Evolutionary conservation across 1,284 basidiomycete species (phyloP).

Genomic region (Sporisorium sorghi): DNA sequence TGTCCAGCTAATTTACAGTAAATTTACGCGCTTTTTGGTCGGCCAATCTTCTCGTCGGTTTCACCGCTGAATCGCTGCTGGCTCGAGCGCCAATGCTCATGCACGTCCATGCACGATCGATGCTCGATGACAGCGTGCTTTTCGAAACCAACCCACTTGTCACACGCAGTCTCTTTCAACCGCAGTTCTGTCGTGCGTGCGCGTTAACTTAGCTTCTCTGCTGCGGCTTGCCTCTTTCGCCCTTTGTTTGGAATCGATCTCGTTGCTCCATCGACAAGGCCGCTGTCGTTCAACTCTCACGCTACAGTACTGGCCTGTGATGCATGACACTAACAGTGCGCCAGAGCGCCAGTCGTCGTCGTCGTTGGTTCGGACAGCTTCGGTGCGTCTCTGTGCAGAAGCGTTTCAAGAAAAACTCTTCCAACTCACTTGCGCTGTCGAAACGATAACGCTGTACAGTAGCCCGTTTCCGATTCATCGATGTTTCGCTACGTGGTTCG

Average conservation of each 20-base stretch:
- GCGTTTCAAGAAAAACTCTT: slow-evolving; percentile 14
- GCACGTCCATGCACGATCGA: slow-evolving; percentile 39
- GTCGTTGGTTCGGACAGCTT: slow-evolving; percentile 23
- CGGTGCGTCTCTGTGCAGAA: slow-evolving; percentile 18
- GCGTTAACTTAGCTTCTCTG: background rate
- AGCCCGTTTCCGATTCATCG: slow-evolving; percentile 1
- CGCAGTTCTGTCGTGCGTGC: background rate
- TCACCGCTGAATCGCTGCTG: background rate
- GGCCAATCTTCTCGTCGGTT: background rate
- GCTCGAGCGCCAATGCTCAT: slow-evolving; percentile 13
- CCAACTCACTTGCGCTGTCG: background rate
- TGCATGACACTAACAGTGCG: background rate
- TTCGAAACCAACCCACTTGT: background rate
- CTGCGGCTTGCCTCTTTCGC: background rate
- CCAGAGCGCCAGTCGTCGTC: slow-evolving; percentile 3
- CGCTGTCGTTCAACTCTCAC: too few species aligned
- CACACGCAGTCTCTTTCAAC: too few species aligned
- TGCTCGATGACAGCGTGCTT: slow-evolving; percentile 39
- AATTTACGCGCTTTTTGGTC: slow-evolving; percentile 1
- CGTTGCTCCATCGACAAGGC: slow-evolving; percentile 4
- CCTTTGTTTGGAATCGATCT: slow-evolving; percentile 5
- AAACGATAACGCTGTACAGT: slow-evolving; percentile 3
- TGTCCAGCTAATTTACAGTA: too few species aligned
- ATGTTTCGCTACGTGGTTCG: background rate
- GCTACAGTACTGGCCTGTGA: background rate